Percentiles rank a stretch among this genome's conserved stretches.
phyloP scores from a whole-genome alignment of 257 asterid species.

The Lavandula angustifolia region DNA sequence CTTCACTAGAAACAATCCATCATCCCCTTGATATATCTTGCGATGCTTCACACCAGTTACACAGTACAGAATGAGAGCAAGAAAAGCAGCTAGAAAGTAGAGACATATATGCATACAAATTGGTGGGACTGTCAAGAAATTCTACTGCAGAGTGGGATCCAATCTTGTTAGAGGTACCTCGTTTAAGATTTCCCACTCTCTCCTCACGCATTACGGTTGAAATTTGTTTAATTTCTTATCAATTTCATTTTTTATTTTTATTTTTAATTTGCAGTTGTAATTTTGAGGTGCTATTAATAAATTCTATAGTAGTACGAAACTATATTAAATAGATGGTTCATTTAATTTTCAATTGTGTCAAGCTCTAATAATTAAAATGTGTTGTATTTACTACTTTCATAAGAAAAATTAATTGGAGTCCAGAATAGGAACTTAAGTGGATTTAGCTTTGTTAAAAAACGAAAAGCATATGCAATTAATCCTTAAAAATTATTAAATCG shows the following conservation, averaged over 20 bases:
- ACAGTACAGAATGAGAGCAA: slow-evolving; percentile 19
- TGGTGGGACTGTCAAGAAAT: slow-evolving; percentile 31
- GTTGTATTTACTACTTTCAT: no score
- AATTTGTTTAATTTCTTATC: background rate
- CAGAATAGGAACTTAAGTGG: background rate
- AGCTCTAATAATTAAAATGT: no score
- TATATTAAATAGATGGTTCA: no score
- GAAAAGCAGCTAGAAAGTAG: slow-evolving; percentile 26
- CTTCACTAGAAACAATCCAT: slow-evolving; percentile 20
- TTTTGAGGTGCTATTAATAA: no score
- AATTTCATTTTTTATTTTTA: no score
- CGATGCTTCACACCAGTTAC: background rate
- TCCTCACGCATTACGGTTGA: background rate
- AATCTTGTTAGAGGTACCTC: slow-evolving; percentile 29
- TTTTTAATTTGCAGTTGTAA: no score
- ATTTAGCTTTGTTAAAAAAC: background rate
- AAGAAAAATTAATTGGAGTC: background rate
- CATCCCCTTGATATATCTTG: slow-evolving; percentile 7
- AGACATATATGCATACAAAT: slow-evolving; percentile 20
- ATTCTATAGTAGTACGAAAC: no score
- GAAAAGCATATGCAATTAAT: background rate
- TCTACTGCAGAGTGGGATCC: slow-evolving; percentile 31
- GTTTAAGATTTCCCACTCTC: slow-evolving; percentile 15
- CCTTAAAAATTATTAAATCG: background rate
- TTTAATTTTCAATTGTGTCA: no score